phyloP scores from a whole-genome alignment of 106 monocot genomes.

The Dendrobium chrysotoxum region DNA sequence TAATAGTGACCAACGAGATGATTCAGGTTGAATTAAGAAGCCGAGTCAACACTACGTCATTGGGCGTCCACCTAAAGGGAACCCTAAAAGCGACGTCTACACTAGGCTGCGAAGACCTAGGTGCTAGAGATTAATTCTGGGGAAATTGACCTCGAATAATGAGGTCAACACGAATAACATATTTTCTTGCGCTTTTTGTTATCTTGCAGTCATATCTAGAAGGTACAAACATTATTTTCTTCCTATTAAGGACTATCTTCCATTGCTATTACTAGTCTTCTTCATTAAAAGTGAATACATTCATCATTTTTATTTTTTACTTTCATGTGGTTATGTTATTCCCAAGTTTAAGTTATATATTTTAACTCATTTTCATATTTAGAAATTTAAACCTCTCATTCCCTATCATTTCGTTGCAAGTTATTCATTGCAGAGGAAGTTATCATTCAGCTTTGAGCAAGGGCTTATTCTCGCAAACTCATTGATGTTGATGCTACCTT shows the following conservation, averaged over 20 bases:
- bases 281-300: not conserved
- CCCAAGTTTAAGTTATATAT: not conserved
- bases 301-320: not conserved
- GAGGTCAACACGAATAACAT: too few species aligned
- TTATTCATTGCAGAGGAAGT: conserved; percentile 18
- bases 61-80: too few species aligned
- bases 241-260: not conserved
- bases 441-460: conserved; percentile 18
- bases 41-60: too few species aligned
- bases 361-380: not conserved
- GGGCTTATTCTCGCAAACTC: conserved; percentile 24
- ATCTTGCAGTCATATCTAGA: not conserved
- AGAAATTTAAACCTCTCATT: not conserved
- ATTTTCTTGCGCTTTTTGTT: too few species aligned
- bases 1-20: too few species aligned
- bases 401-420: not conserved
- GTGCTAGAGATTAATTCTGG: too few species aligned
- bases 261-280: not conserved
- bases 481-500: conserved; percentile 32
- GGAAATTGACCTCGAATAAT: too few species aligned
- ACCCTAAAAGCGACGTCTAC: too few species aligned
- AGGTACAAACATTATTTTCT: not conserved
- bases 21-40: too few species aligned
- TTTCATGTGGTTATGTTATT: too few species aligned
- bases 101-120: too few species aligned